These are phyloP conservation scores for Dioscorea dumetorum DNA, from an alignment of 106 monocot genomes.

Conservation along the genomic window DNA sequence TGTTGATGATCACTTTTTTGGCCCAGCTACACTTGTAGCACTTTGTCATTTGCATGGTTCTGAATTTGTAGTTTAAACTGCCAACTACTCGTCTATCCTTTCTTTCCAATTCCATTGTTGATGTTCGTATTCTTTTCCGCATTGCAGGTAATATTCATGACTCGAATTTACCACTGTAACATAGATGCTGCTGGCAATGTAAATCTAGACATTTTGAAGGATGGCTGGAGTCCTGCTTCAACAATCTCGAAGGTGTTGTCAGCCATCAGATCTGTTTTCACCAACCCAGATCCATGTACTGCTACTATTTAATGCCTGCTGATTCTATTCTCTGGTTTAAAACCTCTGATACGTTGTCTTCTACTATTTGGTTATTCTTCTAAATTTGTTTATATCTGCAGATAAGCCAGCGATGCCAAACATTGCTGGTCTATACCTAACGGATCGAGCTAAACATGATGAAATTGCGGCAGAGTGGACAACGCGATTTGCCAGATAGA, in stretches of 20 bases:
- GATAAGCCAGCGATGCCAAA: slow-evolving; percentile 45
- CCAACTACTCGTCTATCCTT: too few relatives aligned
- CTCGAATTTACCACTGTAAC: slow-evolving; percentile 92
- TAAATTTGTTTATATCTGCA: slow-evolving; percentile 17
- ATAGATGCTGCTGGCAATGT: slow-evolving; percentile 62
- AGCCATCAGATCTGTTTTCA: slow-evolving; percentile 66
- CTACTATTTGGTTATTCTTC: neutral
- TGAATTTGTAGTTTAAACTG: too few relatives aligned
- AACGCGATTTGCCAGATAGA: slow-evolving; percentile 63
- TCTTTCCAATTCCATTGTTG: too few relatives aligned
- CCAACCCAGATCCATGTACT: slow-evolving; percentile 79
- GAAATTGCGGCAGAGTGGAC: slow-evolving; percentile 81
- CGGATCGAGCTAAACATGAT: slow-evolving; percentile 69
- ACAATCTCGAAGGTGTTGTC: slow-evolving; percentile 87
- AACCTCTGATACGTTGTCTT: neutral
- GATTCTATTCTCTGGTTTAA: neutral
- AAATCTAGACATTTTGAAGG: slow-evolving; percentile 65
- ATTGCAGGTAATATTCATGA: slow-evolving; percentile 71
- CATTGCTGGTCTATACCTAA: slow-evolving; percentile 62
- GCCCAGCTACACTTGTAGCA: too few relatives aligned
- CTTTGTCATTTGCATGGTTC: too few relatives aligned
- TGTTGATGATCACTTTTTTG: too few relatives aligned
- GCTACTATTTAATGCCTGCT: neutral
- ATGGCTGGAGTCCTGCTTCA: slow-evolving; percentile 83
- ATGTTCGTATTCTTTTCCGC: neutral